Conservation (phyloP, 495 filamentous ascomycete species). For the Umbilicaria muhlenbergii region DNA sequence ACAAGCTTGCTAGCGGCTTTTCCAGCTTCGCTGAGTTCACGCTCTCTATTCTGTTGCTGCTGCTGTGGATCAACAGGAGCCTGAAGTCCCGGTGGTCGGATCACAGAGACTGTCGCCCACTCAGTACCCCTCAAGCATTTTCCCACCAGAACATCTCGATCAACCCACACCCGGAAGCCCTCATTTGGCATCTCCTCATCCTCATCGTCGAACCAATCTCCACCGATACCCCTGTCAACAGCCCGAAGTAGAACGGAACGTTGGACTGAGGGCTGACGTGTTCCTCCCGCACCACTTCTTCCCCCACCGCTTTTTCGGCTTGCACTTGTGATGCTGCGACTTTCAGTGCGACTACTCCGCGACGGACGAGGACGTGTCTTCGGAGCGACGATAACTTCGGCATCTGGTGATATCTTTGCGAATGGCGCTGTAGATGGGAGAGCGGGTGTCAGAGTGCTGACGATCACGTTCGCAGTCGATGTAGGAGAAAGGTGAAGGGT, state of each 20-base stretch:
- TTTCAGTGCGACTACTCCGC: conserved; percentile 39
- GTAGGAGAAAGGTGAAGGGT: conserved; percentile 90
- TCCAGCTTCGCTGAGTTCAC: conserved; percentile 37
- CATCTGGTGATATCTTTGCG: conserved; percentile 83
- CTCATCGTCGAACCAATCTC: conserved; percentile 56
- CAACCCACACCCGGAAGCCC: conserved; percentile 72
- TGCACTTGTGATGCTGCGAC: conserved; percentile 53
- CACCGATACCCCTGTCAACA: conserved; percentile 47
- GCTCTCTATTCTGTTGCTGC: conserved; percentile 44
- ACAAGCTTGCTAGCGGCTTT: conserved; percentile 55
- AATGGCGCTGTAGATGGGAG: conserved; percentile 54
- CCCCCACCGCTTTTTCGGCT: conserved; percentile 56
- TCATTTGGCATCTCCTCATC: conserved; percentile 33
- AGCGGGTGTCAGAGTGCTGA: conserved; percentile 64
- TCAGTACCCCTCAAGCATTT: conserved; percentile 55
- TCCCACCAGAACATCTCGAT: conserved; percentile 51
- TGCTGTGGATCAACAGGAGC: conserved; percentile 59
- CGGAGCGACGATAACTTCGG: conserved; percentile 91
- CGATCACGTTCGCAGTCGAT: conserved; percentile 79
- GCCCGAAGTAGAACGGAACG: conserved; percentile 57
- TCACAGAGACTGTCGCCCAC: conserved; percentile 59
- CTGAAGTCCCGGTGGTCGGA: conserved; percentile 67
- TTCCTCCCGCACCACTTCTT: conserved; percentile 55
- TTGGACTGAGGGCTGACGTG: conserved; percentile 39
- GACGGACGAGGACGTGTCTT: conserved; percentile 53